These are phyloP conservation scores for Conoideocrella luteorostrata DNA, from an alignment of 2,329 filamentous ascomycete genomes.

Conservation along the genomic window DNA sequence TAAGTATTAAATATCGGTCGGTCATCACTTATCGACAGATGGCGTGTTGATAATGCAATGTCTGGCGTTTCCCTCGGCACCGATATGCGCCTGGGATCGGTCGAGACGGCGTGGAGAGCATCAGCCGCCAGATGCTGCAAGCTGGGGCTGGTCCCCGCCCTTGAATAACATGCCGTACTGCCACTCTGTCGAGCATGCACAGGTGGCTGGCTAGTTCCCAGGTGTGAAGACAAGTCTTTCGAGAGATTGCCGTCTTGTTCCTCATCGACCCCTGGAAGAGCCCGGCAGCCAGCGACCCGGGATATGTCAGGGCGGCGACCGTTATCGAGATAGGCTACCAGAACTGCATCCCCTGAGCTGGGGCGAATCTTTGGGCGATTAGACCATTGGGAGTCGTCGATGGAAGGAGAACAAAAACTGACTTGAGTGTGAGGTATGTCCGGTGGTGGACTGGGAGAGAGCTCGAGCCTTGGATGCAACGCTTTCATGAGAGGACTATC, in stretches of 20 bases:
- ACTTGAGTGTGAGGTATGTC: conserved; percentile 31
- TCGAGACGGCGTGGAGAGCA: conserved; percentile 23
- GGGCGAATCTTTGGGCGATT: conserved; percentile 47
- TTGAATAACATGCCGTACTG: background rate
- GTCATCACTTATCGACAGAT: conserved; percentile 29
- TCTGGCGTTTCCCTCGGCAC: conserved; percentile 17
- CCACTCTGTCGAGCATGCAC: background rate
- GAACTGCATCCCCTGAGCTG: conserved; percentile 58
- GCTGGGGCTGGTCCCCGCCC: conserved; percentile 11
- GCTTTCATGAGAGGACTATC: conserved; percentile 35
- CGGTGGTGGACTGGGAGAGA: conserved; percentile 26
- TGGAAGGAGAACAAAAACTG: conserved; percentile 23
- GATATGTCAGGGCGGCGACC: conserved; percentile 62
- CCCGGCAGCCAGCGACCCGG: conserved; percentile 44
- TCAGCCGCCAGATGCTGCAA: conserved; percentile 26
- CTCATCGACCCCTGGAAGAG: conserved; percentile 41
- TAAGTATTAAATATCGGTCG: conserved; percentile 11
- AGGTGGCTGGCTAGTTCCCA: background rate
- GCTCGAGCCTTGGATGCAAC: conserved; percentile 25
- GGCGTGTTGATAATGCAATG: conserved; percentile 23
- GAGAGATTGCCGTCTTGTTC: conserved; percentile 34
- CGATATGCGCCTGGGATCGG: conserved; percentile 10
- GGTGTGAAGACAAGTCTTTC: background rate
- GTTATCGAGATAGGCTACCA: conserved; percentile 58
- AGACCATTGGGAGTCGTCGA: conserved; percentile 40